phyloP scores from a whole-genome alignment of 225 moss, liverwort and hornwort species.

The Pseudoscleropodium purum region DNA sequence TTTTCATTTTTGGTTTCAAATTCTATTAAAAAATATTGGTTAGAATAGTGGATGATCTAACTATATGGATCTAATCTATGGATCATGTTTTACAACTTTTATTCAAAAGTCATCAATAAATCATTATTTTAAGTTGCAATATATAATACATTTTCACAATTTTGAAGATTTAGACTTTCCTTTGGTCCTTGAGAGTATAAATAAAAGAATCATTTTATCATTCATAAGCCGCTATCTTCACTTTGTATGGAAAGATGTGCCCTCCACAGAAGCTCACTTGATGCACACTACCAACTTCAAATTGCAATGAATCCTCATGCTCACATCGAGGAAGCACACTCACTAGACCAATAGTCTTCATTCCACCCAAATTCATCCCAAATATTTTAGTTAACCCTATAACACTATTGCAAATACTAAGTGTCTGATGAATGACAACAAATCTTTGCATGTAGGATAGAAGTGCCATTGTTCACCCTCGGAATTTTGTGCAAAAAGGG shows the following conservation, averaged over 20 bases:
- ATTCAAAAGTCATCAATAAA: not conserved
- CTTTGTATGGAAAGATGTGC: not conserved
- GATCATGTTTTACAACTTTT: not conserved
- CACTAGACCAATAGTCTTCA: not conserved
- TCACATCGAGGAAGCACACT: not conserved
- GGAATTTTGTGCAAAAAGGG: too few relatives aligned
- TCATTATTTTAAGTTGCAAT: not conserved
- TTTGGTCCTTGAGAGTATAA: too few relatives aligned
- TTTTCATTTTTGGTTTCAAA: not conserved
- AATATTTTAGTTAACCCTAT: not conserved
- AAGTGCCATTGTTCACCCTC: too few relatives aligned
- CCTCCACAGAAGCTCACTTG: not conserved
- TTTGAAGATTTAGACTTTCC: not conserved
- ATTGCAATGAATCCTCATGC: accelerated
- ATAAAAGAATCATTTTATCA: not conserved
- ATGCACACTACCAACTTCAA: not conserved
- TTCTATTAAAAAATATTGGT: not conserved
- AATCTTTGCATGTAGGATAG: too few relatives aligned
- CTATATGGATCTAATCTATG: not conserved
- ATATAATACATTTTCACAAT: not conserved
- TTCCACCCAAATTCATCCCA: not conserved
- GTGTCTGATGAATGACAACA: too few relatives aligned
- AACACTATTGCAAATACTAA: too few relatives aligned
- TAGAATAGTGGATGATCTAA: accelerated
- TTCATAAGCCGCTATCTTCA: not conserved